Base-by-base conservation (phyloP, 2,329 filamentous ascomycete genomes). In the Penicillium griseofulvum region DNA sequence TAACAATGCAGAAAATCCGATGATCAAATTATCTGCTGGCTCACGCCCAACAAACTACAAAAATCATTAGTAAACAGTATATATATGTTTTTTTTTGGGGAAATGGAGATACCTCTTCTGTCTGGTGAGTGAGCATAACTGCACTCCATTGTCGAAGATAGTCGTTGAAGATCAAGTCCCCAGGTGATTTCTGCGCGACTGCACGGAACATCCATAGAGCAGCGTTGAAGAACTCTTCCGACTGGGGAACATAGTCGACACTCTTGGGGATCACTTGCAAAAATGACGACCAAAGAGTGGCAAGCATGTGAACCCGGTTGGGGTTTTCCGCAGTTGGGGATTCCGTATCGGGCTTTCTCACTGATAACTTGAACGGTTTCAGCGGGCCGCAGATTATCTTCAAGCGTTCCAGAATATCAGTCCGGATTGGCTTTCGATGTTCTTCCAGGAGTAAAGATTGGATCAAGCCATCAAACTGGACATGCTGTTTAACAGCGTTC, bases 151-250 rank as follows among this genome's bases (percentile, higher is more conserved):
- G 59, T 28, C 65, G 66, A 45, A 79, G 65, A 59, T 77, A 77
- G n/a, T 73, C 65, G 44, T 65, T 68, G 51, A 75, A 68, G 38
- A 75, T 65, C 22, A 74, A 53, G 51, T 74, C 71, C 17, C 63
- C 62, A 8, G 74, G 68, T 7, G 73, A 72, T 26, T 67, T 69
- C 39, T 74, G 73, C 24, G 72, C 69, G 22, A 79, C 71, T 12
- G 72, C 73, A 39, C 71, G 69, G 52, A 81, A 76, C 28, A 80
- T 69, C 24, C 69, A 63, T 19, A 76, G 63, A 41, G 76, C 68
- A 37, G 76, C 71, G 44, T 78, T 74, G 53, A 79, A 80, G 49
- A 80, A 74, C 57, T 82, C 76, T 51, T 76, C 71, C 22, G 75
- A 77, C 19, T 73, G 70, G 16, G 66, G 54, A 39, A 72, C 69